Percentiles rank a stretch among this genome's conserved stretches.
phyloP scores from a whole-genome alignment of 2,329 filamentous ascomycete species.

The Hypoxylon sp. region DNA sequence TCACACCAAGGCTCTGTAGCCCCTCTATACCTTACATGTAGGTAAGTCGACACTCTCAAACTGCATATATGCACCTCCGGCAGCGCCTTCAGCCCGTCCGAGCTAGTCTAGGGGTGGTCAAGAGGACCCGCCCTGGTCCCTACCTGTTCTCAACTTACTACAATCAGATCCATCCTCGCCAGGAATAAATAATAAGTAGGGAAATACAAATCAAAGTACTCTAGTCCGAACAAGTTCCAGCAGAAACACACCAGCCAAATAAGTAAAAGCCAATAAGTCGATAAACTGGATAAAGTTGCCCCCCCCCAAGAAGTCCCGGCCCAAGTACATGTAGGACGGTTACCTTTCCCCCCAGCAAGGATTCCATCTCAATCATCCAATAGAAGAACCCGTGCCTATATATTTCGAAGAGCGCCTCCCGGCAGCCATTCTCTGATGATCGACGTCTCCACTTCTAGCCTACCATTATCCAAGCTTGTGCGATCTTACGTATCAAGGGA shows the following conservation, averaged over 20 bases:
- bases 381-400: conserved; percentile 43
- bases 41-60: conserved; percentile 31
- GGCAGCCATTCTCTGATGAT: conserved; percentile 51
- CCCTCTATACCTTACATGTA: conserved; percentile 24
- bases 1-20: conserved; percentile 6
- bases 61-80: conserved; percentile 42
- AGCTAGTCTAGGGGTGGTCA: conserved; percentile 48
- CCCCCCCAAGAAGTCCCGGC: conserved; percentile 28
- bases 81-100: conserved; percentile 50
- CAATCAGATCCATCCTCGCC: conserved; percentile 40
- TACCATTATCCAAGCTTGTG: conserved; percentile 48
- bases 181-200: conserved; percentile 42
- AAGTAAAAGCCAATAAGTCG: conserved; percentile 29
- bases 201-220: conserved; percentile 10
- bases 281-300: conserved; percentile 17
- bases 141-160: conserved; percentile 46
- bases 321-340: conserved; percentile 38
- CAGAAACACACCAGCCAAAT: conserved; percentile 11
- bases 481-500: conserved; percentile 45
- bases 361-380: conserved; percentile 47
- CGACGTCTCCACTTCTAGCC: conserved; percentile 54
- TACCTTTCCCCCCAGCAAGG: conserved; percentile 41
- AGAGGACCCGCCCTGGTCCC: conserved; percentile 48
- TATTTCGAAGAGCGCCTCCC: conserved; percentile 56
- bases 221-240: conserved; percentile 32